A percentile compares a stretch with the other conserved stretches of the same genome.
phyloP scores from a whole-genome alignment of 2,329 filamentous ascomycete genomes.

The Macrophomina pseudophaseolina region DNA sequence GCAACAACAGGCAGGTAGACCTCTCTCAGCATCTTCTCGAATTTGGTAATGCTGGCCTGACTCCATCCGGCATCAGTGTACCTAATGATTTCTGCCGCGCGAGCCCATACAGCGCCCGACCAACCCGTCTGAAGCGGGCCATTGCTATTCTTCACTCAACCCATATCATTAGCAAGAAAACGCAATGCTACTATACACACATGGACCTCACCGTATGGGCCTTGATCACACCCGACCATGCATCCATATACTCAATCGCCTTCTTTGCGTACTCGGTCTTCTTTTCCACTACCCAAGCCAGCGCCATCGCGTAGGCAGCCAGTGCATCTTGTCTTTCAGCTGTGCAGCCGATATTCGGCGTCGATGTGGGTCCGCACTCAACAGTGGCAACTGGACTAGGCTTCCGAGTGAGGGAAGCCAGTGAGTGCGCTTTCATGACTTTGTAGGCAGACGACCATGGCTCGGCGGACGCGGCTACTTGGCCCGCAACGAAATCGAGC shows the following conservation, averaged over 20 bases:
- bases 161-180: background rate
- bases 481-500: background rate
- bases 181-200: background rate
- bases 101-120: background rate
- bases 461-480: background rate
- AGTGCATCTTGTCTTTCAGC: background rate
- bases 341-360: background rate
- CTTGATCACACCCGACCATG: background rate
- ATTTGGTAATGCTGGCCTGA: background rate
- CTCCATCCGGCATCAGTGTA: background rate
- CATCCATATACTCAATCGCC: constrained; percentile 7
- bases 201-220: background rate
- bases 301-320: constrained; percentile 6
- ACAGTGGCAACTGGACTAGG: background rate
- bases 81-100: background rate
- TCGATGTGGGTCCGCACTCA: constrained; percentile 5
- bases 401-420: background rate
- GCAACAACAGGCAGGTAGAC: background rate
- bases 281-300: constrained; percentile 1
- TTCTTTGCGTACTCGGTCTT: background rate
- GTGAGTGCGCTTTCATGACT: background rate
- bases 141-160: background rate
- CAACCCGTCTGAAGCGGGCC: constrained; percentile 2
- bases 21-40: background rate
- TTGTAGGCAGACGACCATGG: background rate